Conservation (phyloP, 2,329 filamentous ascomycete genomes). For the Microcyclospora tardicrescens region DNA sequence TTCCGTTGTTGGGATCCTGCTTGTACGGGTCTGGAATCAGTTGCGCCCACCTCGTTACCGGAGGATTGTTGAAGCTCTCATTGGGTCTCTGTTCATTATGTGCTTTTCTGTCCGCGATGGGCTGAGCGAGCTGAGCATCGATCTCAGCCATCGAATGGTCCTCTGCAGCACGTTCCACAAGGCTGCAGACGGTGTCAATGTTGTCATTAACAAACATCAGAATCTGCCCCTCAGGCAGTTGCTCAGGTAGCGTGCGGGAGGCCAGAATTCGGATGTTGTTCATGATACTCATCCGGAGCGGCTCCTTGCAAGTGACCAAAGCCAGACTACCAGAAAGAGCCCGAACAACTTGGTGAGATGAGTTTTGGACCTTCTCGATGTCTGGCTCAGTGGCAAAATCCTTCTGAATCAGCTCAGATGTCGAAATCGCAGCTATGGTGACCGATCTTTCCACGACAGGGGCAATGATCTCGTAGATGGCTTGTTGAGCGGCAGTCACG, state of each 20-base stretch:
- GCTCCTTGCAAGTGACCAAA: constrained; percentile 96
- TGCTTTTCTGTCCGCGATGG: constrained; percentile 63
- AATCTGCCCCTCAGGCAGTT: constrained; percentile 84
- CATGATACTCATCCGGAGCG: constrained; percentile 86
- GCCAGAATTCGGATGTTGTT: constrained; percentile 91
- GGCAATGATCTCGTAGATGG: constrained; percentile 90
- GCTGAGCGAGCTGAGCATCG: constrained; percentile 76
- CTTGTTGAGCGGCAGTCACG: constrained; percentile 70
- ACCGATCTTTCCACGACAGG: constrained; percentile 96
- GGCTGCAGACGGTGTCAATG: constrained; percentile 78
- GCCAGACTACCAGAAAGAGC: constrained; percentile 86
- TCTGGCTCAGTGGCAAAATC: constrained; percentile 91
- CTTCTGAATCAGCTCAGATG: constrained; percentile 87
- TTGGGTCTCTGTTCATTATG: constrained; percentile 64
- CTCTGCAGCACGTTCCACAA: constrained; percentile 92
- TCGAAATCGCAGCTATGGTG: constrained; percentile 94
- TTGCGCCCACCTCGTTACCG: constrained; percentile 77
- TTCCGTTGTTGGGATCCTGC: constrained; percentile 56
- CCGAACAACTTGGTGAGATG: constrained; percentile 89
- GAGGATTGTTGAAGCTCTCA: constrained; percentile 67
- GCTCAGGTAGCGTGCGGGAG: constrained; percentile 45
- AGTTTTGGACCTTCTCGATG: constrained; percentile 70
- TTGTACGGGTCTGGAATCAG: constrained; percentile 92
- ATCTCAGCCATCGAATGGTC: constrained; percentile 89
- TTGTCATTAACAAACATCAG: constrained; percentile 99